Base-by-base conservation (phyloP, 75 land plant genomes). In the Azolla pinnata region DNA sequence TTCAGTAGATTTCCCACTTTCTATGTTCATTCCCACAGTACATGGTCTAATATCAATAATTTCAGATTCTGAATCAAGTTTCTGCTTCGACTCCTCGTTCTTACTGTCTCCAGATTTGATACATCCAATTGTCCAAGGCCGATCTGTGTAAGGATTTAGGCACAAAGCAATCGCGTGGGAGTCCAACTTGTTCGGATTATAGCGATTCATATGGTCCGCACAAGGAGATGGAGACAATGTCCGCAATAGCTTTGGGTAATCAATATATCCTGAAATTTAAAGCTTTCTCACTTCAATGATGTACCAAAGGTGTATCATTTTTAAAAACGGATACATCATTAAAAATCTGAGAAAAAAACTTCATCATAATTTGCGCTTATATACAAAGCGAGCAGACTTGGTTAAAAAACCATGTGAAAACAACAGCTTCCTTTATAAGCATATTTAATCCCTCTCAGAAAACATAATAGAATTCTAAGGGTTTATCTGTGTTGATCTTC, bases 131-230 rank as follows among this genome's bases (percentile, higher is more conserved):
- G 54, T 26, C 54, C 54, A 52, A 25, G 54, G 28, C 54, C 54
- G 24, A 25, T 52, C 54, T 52, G 27, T 52, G 29, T 29, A 52
- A 3, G 24, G 54, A 14, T 52, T 52, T 29, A 52, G 24, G 54
- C 29, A 52, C 1, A 52, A 14, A 3, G 54, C 54, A 9, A 52
- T 29, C 25, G 27, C 54, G 27, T 24, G 54, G 3, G 54, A 52
- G 27, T 52, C 54, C 14, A 52, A 52, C 25, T 52, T 23, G 18
- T 18, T 29, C 2, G 54, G 29, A 24, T 52, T 52, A 12, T 9
- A 27, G 27, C 14, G 54, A 10, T 52, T 52, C 14, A 25, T 52
- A 2, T 5, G 25, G 29, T 52, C 54, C 2, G 1, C 4, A 35
- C 40, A 35, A 12, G 40, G 10, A 35, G 40, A 35, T 46, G 49